Evolutionary conservation across 2,329 filamentous ascomycete species (phyloP), one percentile per base, ranked within the genome.

Genomic region (Dothistroma septosporum): DNA sequence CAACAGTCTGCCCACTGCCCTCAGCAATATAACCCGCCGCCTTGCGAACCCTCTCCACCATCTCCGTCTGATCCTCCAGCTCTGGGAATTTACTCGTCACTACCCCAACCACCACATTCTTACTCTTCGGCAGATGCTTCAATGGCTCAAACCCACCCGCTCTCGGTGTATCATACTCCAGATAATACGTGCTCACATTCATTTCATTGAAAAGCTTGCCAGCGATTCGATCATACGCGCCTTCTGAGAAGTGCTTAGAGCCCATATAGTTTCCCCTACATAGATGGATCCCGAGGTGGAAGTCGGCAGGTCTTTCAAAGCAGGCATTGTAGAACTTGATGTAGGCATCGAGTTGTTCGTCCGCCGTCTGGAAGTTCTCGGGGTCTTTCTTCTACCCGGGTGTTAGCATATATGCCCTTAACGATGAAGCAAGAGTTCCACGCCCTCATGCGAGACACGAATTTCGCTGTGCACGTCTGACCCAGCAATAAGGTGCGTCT

Each of bases 251-350:
- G 59, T 80, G 78, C 47, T 75, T 73, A 61, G 74, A 76, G 58
- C 77, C 77, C 32, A 80, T 73, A 60, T 79, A 80, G 68, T 80
- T 80, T 12, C 78, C 78, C 57, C 78, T 71, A 80, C 89, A 92
- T 55, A 92, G 79, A 72, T 92, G 90, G 16, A 92, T 86, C 50
- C 89, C 89, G 2, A 90, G 82, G 74, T 91, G 88, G 80, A 92
- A 84, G 71, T 92, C 88, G 1, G 79, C 73, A 0, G 88, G 87
- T 0, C 85, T 77, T 68, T 82, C 54, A 61, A 74, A 70, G 69
- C 82, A 85, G 74, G 89, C 86, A 73, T 92, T 92, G 80, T 92
- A 92, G 66, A 90, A 84, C 63, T 82, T 80, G 73, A 92, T 88
- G 76, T 92, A 92, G 31, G 87, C 84, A 67, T 90, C 87, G 22